These are phyloP conservation scores for Pseudogymnoascus sp. DNA, from an alignment of 2,329 filamentous ascomycete genomes.

Conservation along the genomic window DNA sequence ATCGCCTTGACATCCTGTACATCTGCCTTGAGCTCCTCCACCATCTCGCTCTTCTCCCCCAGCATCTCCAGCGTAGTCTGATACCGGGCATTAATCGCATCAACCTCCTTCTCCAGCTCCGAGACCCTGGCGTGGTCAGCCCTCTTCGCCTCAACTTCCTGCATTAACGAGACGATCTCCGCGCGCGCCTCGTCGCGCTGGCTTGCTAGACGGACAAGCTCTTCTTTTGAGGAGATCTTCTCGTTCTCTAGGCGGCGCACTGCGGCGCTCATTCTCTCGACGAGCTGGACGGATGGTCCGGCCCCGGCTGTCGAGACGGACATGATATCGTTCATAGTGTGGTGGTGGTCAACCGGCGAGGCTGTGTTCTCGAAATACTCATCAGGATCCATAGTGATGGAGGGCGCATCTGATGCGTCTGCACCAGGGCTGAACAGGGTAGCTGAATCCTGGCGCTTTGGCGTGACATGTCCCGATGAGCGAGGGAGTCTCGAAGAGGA, in stretches of 20 bases:
- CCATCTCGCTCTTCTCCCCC: conserved; percentile 92
- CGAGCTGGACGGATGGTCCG: conserved; percentile 87
- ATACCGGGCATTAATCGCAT: conserved; percentile 68
- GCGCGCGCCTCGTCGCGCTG: conserved; percentile 88
- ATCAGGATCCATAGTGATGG: conserved; percentile 34
- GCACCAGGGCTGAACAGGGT: conserved; percentile 23
- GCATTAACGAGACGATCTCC: conserved; percentile 87
- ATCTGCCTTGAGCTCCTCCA: conserved; percentile 84
- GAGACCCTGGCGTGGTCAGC: conserved; percentile 53
- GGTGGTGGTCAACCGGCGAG: conserved; percentile 55
- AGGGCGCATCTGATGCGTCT: conserved; percentile 23
- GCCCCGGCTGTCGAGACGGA: conserved; percentile 85
- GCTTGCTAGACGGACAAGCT: conserved; percentile 69
- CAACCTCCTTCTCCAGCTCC: conserved; percentile 62
- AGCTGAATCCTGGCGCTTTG: conserved; percentile 28
- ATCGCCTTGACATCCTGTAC: conserved; percentile 92
- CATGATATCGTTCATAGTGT: conserved; percentile 74
- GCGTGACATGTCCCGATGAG: conserved; percentile 27
- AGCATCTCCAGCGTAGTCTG: conserved; percentile 90
- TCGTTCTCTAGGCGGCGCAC: conserved; percentile 88
- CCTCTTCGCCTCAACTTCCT: conserved; percentile 69
- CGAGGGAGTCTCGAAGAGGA: conserved; percentile 24
- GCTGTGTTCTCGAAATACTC: conserved; percentile 48
- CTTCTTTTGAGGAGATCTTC: conserved; percentile 82
- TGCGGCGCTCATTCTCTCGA: conserved; percentile 91